Evolutionary conservation across 768 basidiomycete genomes (phyloP), one percentile per base, ranked within the genome.

Genomic region (Lactifluus hygrophoroides): DNA sequence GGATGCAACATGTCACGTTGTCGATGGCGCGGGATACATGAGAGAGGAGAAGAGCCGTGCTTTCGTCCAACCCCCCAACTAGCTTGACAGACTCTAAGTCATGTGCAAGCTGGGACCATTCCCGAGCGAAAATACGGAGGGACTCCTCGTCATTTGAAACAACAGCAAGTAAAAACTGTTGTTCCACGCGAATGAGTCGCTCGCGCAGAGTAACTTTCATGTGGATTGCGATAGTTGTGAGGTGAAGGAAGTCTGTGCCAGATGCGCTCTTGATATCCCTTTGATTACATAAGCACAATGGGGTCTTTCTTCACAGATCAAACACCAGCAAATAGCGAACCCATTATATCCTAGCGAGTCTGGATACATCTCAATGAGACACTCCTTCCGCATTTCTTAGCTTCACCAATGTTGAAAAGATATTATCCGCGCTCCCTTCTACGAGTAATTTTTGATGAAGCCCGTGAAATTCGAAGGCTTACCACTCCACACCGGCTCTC

Each of bases 281-380:
- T 51, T 35, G 19, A 27, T 53, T 58, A 59, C 11, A 27, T 54
- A 27, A 58, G 38, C 52, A 59, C 58, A 59, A 59, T 59, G 42
- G 58, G 5, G n/a, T n/a, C 13, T 0, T 13, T 43, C 11, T 21
- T 3, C 0, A 0, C 0, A 8, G 13, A 1, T 19, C 51, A 53
- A 47, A 52, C 8, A 28, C 19, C 2, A 42, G 13, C 46, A 40
- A 23, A 35, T 17, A 19, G 19, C 4, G 40, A 42, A 19, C 17
- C 19, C 19, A 42, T 42, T 21, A 38, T 7, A 32, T 1, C 30
- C n/a, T n/a, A 32, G 32, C 10, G 10, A 14, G 35, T 13, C 35
- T 13, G 14, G 11, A 9, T 35, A 11, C 1, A 14, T 3, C 1
- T 35, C 13, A 1, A 8, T 21, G 17, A n/a, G 38, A 38, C 38